A percentile compares a stretch with the other conserved stretches of the same genome.
Evolutionary conservation across 352 stramenopile species (phyloP).

Genomic region (Nothophytophthora sp.): DNA sequence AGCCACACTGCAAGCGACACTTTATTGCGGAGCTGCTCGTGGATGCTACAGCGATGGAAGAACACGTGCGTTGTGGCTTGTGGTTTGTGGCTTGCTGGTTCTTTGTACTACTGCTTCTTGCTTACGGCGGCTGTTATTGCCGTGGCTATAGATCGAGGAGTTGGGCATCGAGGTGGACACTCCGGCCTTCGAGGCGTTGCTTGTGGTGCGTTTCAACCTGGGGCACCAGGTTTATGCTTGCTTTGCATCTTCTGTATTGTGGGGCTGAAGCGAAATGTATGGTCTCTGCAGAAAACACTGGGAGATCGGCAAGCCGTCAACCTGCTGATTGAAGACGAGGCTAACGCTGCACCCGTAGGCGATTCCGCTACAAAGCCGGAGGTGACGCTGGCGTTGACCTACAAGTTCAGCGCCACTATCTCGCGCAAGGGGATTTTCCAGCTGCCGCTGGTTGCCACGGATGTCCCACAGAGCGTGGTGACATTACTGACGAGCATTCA

Average conservation of each 20-base stretch:
- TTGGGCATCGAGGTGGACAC: slow-evolving; percentile 51
- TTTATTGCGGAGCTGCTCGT: slow-evolving; percentile 43
- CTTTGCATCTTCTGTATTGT: too few species aligned
- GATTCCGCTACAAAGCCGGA: too few species aligned
- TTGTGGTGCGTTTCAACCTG: slow-evolving; percentile 24
- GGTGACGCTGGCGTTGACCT: slow-evolving; percentile 47
- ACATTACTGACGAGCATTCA: slow-evolving; percentile 44
- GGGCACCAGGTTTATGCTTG: too few species aligned
- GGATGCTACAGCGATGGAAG: slow-evolving; percentile 23
- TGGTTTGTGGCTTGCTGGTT: too few species aligned
- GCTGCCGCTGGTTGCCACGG: slow-evolving; percentile 30
- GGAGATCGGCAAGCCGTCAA: slow-evolving; percentile 36
- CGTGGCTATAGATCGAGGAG: slow-evolving; percentile 43
- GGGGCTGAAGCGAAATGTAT: too few species aligned
- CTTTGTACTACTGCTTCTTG: not conserved
- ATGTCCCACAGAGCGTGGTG: slow-evolving; percentile 33
- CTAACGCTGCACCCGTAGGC: slow-evolving; percentile 6
- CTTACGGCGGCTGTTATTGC: not conserved
- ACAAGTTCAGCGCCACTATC: slow-evolving; percentile 63
- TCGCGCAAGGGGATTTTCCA: slow-evolving; percentile 51
- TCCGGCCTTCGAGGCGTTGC: slow-evolving; percentile 30
- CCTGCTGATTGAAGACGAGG: slow-evolving; percentile 27
- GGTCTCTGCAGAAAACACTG: slow-evolving; percentile 50
- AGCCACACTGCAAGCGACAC: too few species aligned
- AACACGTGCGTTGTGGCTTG: slow-evolving; percentile 28